phyloP scores from a whole-genome alignment of 192 early-diverging fungal species.

The Funneliformis mosseae region DNA sequence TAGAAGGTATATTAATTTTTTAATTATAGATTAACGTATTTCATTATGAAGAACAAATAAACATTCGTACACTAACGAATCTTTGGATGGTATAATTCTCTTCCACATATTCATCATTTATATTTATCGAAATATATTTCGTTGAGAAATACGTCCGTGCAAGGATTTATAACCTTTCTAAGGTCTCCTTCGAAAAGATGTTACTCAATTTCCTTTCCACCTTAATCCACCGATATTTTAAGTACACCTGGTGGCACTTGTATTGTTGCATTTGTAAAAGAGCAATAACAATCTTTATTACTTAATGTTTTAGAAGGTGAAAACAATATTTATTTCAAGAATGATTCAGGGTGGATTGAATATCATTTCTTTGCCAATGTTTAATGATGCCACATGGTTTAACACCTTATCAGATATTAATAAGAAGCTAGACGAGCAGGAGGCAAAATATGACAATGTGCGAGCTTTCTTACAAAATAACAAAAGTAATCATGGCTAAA shows the following conservation, averaged over 20 bases:
- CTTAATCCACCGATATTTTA: not conserved
- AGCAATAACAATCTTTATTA: not conserved
- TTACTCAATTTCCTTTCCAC: slow-evolving; percentile 20
- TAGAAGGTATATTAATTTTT: not conserved
- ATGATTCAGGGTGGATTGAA: slow-evolving; percentile 3
- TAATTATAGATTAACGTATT: slow-evolving; percentile 5
- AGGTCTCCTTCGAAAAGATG: not conserved
- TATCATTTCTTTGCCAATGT: slow-evolving; percentile 33
- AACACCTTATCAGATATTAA: not conserved
- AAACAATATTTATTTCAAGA: slow-evolving; percentile 32
- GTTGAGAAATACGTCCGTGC: slow-evolving; percentile 11
- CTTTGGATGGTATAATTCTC: not conserved
- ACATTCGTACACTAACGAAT: not conserved
- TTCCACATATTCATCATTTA: not conserved
- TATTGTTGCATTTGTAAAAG: slow-evolving; percentile 21
- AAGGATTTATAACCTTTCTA: not conserved
- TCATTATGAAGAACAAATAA: not conserved
- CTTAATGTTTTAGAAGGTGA: slow-evolving; percentile 12
- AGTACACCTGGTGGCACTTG: slow-evolving; percentile 23
- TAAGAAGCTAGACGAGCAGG: not conserved
- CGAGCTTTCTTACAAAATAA: not conserved
- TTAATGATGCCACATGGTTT: slow-evolving; percentile 18
- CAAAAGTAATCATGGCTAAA: slow-evolving; percentile 16
- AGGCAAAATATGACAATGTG: not conserved
- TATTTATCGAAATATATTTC: slow-evolving; percentile 20